Base-by-base conservation (phyloP, 306 rosid genomes). In the Biancaea sappan region DNA sequence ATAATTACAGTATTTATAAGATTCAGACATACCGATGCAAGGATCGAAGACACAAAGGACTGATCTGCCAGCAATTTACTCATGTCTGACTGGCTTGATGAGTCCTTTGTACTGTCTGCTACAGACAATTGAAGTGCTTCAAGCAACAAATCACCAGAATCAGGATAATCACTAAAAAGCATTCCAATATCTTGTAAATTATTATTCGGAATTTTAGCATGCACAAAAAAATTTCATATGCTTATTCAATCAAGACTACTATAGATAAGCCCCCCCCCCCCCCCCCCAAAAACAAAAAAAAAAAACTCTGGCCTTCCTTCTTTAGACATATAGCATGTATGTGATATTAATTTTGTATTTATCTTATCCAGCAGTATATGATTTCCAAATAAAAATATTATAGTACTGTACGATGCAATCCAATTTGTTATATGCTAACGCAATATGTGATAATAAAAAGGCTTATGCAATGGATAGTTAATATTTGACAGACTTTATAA, bases 101-200 rank as follows among this genome's bases (percentile, higher is more conserved):
- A 85, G 44, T 88, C 96, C 32, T 86, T 86, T 41, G 83, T 28
- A 58, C 87, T 48, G 13, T 89, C 96, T 78, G 87, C 85, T 69
- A 86, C 94, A 8, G 98, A 94, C 84, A 94, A 50, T 66, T 86
- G 94, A 80, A 94, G 94, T 77, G 98, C 97, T 94, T 63, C 89
- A 75, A 54, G 76, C 81, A 82, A 72, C 8, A 75, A 48, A 75
- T 37, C 62, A n/a, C 54, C 61, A 74, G 31, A 73, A 38, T 56
- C 59, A 47, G 38, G 50, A 62, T 7, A 48, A 28, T 1, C 44
- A 61, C 56, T 47, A 35, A 35, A 13, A 26, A 35, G 35, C 13
- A 19, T 62, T 37, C 46, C 56, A 3, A 14, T 15, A 14, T 29
- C 43, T 59, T 28, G 15, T 31, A 63, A 73, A 47, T 63, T 77